A percentile compares a stretch with the other conserved stretches of the same genome.
Evolutionary conservation across 129 eudicot genomes (phyloP).

Genomic region (Arctium lappa): DNA sequence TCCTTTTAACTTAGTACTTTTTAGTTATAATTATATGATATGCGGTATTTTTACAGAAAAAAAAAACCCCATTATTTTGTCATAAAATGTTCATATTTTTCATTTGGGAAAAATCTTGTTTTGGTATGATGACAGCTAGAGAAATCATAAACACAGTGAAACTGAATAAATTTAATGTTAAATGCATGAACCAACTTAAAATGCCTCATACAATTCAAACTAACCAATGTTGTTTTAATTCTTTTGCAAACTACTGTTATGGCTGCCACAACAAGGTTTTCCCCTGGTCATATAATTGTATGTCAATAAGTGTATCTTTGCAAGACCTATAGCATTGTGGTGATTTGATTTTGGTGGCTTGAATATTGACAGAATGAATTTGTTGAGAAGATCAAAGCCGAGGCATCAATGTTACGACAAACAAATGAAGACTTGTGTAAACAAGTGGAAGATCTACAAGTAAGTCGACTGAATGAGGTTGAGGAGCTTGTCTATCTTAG

Average conservation of each 20-base stretch:
- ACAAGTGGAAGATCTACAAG: slow-evolving; percentile 92
- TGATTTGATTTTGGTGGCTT: slow-evolving; percentile 6
- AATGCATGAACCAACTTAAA: too few species aligned
- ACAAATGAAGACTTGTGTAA: slow-evolving; percentile 77
- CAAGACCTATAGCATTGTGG: background rate
- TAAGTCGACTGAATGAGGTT: slow-evolving; percentile 80
- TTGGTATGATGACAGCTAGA: background rate
- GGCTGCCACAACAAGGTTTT: too few species aligned
- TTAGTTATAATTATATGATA: background rate
- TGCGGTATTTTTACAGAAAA: background rate
- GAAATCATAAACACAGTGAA: background rate
- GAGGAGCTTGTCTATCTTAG: slow-evolving; percentile 86
- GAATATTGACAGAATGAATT: slow-evolving; percentile 42
- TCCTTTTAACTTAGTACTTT: background rate
- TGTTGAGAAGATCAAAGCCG: slow-evolving; percentile 63
- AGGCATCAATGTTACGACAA: slow-evolving; percentile 61
- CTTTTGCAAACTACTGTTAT: too few species aligned
- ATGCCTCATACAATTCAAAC: background rate
- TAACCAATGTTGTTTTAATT: too few species aligned
- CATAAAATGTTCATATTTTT: background rate
- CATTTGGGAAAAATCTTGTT: background rate
- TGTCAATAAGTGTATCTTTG: background rate
- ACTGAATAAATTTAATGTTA: background rate
- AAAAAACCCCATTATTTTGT: background rate
- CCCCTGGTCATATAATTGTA: background rate